Conservation (phyloP, 805 yeast species). For the Cyberlindnera americana region DNA sequence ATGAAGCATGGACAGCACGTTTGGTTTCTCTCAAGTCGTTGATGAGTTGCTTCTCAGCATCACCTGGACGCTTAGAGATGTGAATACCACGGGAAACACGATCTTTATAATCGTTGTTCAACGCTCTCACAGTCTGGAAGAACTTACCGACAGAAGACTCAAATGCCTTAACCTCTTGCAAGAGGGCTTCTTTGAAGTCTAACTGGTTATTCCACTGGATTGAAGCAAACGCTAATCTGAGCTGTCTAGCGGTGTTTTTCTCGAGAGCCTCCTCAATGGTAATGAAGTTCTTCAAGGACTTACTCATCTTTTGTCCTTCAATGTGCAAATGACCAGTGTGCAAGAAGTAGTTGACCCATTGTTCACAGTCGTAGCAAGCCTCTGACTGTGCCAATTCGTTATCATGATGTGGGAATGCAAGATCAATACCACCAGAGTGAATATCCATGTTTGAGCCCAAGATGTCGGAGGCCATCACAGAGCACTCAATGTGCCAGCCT, state of each 20-base stretch:
- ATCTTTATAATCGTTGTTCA: constrained; percentile 61
- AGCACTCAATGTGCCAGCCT: constrained; percentile 99
- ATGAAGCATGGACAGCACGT: constrained; percentile 63
- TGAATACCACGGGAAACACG: constrained; percentile 43
- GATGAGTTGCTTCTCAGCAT: constrained; percentile 52
- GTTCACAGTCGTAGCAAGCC: constrained; percentile 82
- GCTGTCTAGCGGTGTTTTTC: constrained; percentile 70
- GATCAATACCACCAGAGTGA: constrained; percentile 95
- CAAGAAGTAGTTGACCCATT: constrained; percentile 96
- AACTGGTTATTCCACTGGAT: constrained; percentile 91
- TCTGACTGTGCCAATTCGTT: constrained; percentile 97
- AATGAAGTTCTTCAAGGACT: constrained; percentile 90
- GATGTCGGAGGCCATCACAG: constrained; percentile 94
- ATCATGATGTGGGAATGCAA: constrained; percentile 99
- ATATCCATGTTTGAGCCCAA: constrained; percentile 84
- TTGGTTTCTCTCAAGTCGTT: constrained; percentile 49
- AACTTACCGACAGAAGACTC: constrained; percentile 78
- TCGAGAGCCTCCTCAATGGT: constrained; percentile 87
- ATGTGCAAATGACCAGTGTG: constrained; percentile 98
- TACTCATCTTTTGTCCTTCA: constrained; percentile 98
- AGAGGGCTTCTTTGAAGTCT: constrained; percentile 82
- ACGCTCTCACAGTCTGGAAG: constrained; percentile 83
- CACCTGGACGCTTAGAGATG: constrained; percentile 59
- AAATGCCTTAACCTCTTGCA: constrained; percentile 69
- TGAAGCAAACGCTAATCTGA: constrained; percentile 85